A percentile compares a stretch with the other conserved stretches of the same genome.
Conservation (phyloP, 2,329 filamentous ascomycete genomes). For the Diatrype stigma region DNA sequence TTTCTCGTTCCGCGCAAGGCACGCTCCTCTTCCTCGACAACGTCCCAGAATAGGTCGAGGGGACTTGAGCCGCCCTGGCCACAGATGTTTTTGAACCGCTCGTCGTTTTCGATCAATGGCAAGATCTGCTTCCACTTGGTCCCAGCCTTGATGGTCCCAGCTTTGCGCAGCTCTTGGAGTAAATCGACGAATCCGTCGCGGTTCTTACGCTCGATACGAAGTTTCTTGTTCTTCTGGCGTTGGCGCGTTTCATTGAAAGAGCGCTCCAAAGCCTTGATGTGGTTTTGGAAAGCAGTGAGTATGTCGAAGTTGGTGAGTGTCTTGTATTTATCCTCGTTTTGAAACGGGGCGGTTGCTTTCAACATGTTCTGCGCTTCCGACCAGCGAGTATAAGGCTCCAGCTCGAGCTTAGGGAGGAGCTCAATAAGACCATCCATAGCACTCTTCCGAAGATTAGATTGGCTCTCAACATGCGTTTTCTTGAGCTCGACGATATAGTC, state of each 20-base stretch:
- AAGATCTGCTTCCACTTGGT: conserved; percentile 85
- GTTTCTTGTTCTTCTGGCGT: conserved; percentile 76
- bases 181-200: conserved; percentile 77
- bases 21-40: conserved; percentile 89
- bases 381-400: conserved; percentile 95
- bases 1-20: conserved; percentile 77
- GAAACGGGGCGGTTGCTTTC: conserved; percentile 70
- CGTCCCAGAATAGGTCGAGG: conserved; percentile 92
- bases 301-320: conserved; percentile 84
- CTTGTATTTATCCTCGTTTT: conserved; percentile 80
- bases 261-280: conserved; percentile 89
- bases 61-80: conserved; percentile 82
- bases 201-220: conserved; percentile 77
- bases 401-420: conserved; percentile 72
- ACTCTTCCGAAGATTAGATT: conserved; percentile 66
- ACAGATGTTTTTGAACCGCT: conserved; percentile 77
- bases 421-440: conserved; percentile 80
- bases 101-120: conserved; percentile 71
- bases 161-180: conserved; percentile 67
- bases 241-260: conserved; percentile 88
- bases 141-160: conserved; percentile 81
- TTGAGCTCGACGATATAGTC: conserved; percentile 87
- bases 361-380: conserved; percentile 81
- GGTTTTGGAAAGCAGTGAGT: conserved; percentile 87
- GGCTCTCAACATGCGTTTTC: conserved; percentile 72